These are phyloP conservation scores for Ophiostoma triangulosporum DNA, from an alignment of 2,329 filamentous ascomycete genomes.

Conservation along the genomic window DNA sequence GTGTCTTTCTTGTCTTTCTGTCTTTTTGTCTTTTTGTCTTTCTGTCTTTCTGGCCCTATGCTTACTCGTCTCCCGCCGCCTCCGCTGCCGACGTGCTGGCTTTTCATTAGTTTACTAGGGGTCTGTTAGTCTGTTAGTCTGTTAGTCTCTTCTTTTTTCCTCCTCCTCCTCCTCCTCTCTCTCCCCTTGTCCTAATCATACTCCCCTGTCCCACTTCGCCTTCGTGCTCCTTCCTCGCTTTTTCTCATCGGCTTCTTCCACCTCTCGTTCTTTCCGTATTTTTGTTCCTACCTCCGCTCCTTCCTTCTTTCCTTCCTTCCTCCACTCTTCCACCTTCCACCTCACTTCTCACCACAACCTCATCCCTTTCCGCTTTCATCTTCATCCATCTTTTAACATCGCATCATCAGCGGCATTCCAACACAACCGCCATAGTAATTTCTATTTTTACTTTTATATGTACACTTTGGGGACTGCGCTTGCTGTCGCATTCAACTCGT, in stretches of 20 bases:
- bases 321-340: not conserved
- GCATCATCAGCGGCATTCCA: not conserved
- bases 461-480: not conserved
- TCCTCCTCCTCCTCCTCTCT: not conserved
- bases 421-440: not conserved
- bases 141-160: conserved; percentile 5
- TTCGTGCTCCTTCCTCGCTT: not conserved
- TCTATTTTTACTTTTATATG: not conserved
- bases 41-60: conserved; percentile 17
- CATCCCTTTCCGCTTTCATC: not conserved
- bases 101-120: not conserved
- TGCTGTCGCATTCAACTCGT: not conserved
- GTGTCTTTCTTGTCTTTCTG: conserved; percentile 13
- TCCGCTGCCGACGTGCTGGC: conserved; percentile 1
- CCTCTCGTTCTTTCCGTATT: conserved; percentile 13
- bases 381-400: not conserved
- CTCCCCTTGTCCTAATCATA: conserved; percentile 6
- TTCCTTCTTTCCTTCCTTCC: not conserved
- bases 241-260: not conserved
- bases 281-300: not conserved
- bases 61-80: conserved; percentile 15
- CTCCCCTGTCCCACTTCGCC: conserved; percentile 15
- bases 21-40: conserved; percentile 15
- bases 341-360: not conserved
- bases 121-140: conserved; percentile 1